phyloP scores from a whole-genome alignment of 805 yeast genomes.

The Monosporozyma yasuniensis region DNA sequence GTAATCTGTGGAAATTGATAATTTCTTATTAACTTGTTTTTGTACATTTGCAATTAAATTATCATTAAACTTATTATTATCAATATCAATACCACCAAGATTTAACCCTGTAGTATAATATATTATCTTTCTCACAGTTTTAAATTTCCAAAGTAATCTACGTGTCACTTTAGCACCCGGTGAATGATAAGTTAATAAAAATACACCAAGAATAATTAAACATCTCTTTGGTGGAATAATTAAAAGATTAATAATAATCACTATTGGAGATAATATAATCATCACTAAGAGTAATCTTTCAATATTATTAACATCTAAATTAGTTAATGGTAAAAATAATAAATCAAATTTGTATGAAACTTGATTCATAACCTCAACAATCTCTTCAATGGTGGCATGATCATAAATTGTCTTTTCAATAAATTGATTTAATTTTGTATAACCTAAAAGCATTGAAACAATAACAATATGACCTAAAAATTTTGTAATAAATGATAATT shows the following conservation, averaged over 20 bases:
- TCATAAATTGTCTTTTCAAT: conserved; percentile 44
- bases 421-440: conserved; percentile 47
- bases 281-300: conserved; percentile 76
- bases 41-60: conserved; percentile 36
- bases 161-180: conserved; percentile 77
- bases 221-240: conserved; percentile 63
- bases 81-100: conserved; percentile 42
- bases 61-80: conserved; percentile 29
- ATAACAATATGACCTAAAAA: conserved; percentile 74
- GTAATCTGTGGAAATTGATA: conserved; percentile 25
- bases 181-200: conserved; percentile 76
- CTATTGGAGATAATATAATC: conserved; percentile 75
- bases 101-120: conserved; percentile 86
- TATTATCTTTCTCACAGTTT: conserved; percentile 55
- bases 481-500: conserved; percentile 62
- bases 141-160: conserved; percentile 74
- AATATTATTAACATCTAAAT: conserved; percentile 70
- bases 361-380: conserved; percentile 65
- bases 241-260: conserved; percentile 59
- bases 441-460: conserved; percentile 48
- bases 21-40: conserved; percentile 31
- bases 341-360: conserved; percentile 70
- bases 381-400: conserved; percentile 77
- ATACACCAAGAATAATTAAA: conserved; percentile 48
- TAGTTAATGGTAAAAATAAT: conserved; percentile 71